Evolutionary conservation across 495 filamentous ascomycete genomes (phyloP).

Genomic region (Penicillium coprophilum): DNA sequence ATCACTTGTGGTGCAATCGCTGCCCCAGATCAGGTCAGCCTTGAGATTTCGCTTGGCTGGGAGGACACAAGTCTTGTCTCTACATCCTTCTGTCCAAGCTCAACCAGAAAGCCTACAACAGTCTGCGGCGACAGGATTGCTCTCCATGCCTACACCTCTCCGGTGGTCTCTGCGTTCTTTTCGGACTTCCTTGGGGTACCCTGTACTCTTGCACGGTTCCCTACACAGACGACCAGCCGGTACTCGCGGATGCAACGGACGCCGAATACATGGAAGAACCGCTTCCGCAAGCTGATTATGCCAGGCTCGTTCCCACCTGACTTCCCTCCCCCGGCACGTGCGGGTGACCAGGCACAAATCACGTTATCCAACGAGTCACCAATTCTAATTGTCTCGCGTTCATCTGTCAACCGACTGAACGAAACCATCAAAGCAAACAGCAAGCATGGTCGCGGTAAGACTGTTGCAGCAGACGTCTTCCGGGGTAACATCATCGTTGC

Average conservation of each 20-base stretch:
- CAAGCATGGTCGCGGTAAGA: constrained; percentile 41
- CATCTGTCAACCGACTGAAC: constrained; percentile 78
- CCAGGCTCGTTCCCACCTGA: constrained; percentile 59
- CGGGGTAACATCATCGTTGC: constrained; percentile 82
- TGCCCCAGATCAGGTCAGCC: constrained; percentile 23
- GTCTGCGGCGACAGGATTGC: constrained; percentile 79
- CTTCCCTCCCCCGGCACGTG: constrained; percentile 46
- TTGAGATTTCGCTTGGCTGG: constrained; percentile 61
- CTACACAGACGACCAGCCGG: constrained; percentile 58
- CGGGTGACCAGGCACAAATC: constrained; percentile 52
- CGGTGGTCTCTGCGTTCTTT: constrained; percentile 69
- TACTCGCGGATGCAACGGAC: constrained; percentile 52
- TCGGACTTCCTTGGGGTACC: constrained; percentile 68
- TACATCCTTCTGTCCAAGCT: constrained; percentile 35
- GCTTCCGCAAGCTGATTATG: constrained; percentile 43
- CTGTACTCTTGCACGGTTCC: constrained; percentile 79
- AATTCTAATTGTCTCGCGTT: constrained; percentile 77
- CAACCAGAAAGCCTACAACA: constrained; percentile 47
- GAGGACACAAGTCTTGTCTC: constrained; percentile 54
- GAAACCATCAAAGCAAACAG: constrained; percentile 56
- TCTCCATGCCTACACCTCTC: constrained; percentile 64
- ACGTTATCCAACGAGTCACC: constrained; percentile 89
- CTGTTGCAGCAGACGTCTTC: constrained; percentile 71
- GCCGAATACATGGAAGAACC: constrained; percentile 21
- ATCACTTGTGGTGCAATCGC: constrained; percentile 36